These are phyloP conservation scores for Drechslera avenae DNA, from an alignment of 2,329 filamentous ascomycete species.

Conservation along the genomic window DNA sequence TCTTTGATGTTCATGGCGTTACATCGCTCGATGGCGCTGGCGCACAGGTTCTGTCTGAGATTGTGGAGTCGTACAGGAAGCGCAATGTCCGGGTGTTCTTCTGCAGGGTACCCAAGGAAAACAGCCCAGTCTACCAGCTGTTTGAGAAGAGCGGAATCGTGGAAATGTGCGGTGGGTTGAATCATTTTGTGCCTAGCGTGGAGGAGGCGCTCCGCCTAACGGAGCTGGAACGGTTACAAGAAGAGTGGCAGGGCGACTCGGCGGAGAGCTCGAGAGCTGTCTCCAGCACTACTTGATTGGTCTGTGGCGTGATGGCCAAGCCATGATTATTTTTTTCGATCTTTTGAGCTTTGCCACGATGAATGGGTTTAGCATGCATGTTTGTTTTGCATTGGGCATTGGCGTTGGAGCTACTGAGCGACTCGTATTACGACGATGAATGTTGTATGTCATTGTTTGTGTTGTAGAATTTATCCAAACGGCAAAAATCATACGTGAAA, in stretches of 20 bases:
- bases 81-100: constrained; percentile 80
- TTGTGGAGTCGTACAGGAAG: constrained; percentile 79
- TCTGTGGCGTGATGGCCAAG: too few relatives aligned
- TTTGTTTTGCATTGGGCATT: too few relatives aligned
- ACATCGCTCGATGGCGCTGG: constrained; percentile 92
- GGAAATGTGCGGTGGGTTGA: constrained; percentile 75
- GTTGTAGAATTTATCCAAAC: too few relatives aligned
- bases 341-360: too few relatives aligned
- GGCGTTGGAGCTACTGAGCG: too few relatives aligned
- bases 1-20: constrained; percentile 98
- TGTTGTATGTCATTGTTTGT: too few relatives aligned
- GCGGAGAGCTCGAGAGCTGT: constrained; percentile 29
- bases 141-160: constrained; percentile 85
- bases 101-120: constrained; percentile 59
- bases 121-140: constrained; percentile 68
- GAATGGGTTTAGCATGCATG: too few relatives aligned
- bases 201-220: constrained; percentile 82
- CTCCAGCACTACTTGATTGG: constrained; percentile 10
- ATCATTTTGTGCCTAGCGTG: constrained; percentile 81
- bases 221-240: constrained; percentile 67
- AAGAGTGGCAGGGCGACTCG: constrained; percentile 39
- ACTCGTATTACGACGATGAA: too few relatives aligned
- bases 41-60: constrained; percentile 88
- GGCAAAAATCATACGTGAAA: too few relatives aligned
- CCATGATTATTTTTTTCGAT: too few relatives aligned